Percentiles rank a stretch among this genome's conserved stretches.
phyloP scores from a whole-genome alignment of 306 rosid genomes.

The Prunus mume region DNA sequence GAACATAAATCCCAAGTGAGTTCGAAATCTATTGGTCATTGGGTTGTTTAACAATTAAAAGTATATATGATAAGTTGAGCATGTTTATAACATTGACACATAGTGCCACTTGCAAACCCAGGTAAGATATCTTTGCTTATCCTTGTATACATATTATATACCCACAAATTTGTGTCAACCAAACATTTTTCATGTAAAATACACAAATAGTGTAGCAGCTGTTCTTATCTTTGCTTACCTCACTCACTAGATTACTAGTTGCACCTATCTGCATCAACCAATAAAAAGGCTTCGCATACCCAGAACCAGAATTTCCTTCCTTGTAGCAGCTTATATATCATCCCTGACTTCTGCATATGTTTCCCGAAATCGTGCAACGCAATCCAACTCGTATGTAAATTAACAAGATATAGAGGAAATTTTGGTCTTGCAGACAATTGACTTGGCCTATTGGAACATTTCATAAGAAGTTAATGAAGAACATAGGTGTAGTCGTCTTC shows the following conservation, averaged over 20 bases:
- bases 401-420: neutral
- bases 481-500: neutral
- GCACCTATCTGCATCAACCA: neutral
- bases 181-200: neutral
- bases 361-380: neutral
- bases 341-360: neutral
- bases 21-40: neutral
- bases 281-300: neutral
- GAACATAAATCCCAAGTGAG: slow-evolving; percentile 7
- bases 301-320: neutral
- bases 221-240: neutral
- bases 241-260: slow-evolving; percentile 1
- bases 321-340: neutral
- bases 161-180: neutral
- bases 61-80: neutral
- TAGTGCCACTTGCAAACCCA: slow-evolving; percentile 5
- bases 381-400: neutral
- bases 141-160: neutral
- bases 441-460: neutral
- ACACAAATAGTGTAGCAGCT: neutral
- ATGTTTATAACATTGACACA: slow-evolving; percentile 4
- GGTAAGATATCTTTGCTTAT: neutral
- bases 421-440: slow-evolving; percentile 3
- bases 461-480: neutral
- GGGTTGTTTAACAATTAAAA: neutral